Conservation (phyloP, 192 early-diverging fungal genomes). For the Backusella luteola region DNA sequence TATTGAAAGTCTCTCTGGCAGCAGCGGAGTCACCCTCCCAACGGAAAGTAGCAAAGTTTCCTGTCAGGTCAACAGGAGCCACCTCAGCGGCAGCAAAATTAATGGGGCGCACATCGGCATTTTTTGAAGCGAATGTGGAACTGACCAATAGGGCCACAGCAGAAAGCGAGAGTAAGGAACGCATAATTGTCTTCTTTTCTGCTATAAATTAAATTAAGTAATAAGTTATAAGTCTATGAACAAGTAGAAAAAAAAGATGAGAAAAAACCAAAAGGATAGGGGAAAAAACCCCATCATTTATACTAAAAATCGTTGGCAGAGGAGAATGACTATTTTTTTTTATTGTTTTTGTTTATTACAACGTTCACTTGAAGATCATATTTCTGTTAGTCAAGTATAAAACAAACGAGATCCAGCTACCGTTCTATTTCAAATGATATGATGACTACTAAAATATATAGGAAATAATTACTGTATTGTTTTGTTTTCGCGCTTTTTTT, state of each 20-base stretch:
- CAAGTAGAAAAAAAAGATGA: conserved; percentile 3
- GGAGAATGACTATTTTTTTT: neutral
- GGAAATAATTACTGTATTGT: neutral
- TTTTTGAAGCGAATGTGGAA: neutral
- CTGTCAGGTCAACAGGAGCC: conserved; percentile 1
- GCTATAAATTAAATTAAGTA: neutral
- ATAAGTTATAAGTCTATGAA: neutral
- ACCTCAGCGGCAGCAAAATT: neutral
- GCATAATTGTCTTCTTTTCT: conserved; percentile 8
- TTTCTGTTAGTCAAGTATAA: conserved; percentile 2
- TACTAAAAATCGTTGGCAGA: neutral
- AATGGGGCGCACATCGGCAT: neutral
- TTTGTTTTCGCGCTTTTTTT: neutral
- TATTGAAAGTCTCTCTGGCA: conserved; percentile 20
- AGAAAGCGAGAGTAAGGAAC: conserved; percentile 6
- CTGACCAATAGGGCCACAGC: conserved; percentile 8
- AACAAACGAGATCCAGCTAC: neutral
- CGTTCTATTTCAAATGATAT: conserved; percentile 1
- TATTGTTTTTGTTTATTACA: neutral
- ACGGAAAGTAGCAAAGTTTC: conserved; percentile 25
- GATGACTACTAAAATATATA: neutral
- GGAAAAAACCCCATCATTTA: neutral
- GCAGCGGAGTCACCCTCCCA: conserved; percentile 24
- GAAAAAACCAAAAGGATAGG: neutral
- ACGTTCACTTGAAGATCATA: neutral